These are phyloP conservation scores for Gloeostereum incarnatum DNA, from an alignment of 768 basidiomycete species.

Conservation along the genomic window DNA sequence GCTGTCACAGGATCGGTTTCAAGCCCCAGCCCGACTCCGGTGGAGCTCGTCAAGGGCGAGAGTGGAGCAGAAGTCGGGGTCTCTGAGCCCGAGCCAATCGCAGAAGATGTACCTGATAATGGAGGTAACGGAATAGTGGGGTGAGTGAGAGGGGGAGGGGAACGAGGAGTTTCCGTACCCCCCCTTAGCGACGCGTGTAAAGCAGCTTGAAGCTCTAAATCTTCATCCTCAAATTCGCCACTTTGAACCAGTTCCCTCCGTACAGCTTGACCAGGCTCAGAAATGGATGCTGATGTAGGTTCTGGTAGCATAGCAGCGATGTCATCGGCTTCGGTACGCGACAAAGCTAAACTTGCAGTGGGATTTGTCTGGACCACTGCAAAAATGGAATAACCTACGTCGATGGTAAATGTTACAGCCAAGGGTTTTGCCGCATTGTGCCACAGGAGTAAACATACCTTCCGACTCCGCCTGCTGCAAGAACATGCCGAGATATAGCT, in stretches of 20 bases:
- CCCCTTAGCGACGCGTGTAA: conserved; percentile 69
- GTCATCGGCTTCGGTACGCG: conserved; percentile 64
- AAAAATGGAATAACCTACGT: conserved; percentile 72
- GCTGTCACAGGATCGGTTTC: conserved; percentile 48
- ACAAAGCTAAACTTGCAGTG: conserved; percentile 39
- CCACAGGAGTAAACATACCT: conserved; percentile 32
- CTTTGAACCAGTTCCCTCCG: not conserved
- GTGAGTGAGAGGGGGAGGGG: conserved; percentile 16
- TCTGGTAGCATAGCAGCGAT: conserved; percentile 58
- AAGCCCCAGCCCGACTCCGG: conserved; percentile 7
- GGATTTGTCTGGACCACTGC: conserved; percentile 60
- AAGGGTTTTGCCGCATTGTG: not conserved
- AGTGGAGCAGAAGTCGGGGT: conserved; percentile 8
- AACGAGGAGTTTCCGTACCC: conserved; percentile 11
- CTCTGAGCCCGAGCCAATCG: conserved; percentile 10
- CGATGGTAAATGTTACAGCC: conserved; percentile 4
- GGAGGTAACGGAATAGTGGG: conserved; percentile 17
- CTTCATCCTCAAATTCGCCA: conserved; percentile 59
- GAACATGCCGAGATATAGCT: conserved; percentile 77
- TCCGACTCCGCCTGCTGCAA: conserved; percentile 81
- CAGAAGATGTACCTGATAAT: conserved; percentile 8
- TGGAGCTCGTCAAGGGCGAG: conserved; percentile 8
- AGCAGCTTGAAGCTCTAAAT: conserved; percentile 81
- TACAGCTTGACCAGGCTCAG: not conserved
- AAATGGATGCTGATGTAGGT: conserved; percentile 22